Conservation (phyloP, 805 yeast genomes). For the Kodamaea kakaduensis region DNA sequence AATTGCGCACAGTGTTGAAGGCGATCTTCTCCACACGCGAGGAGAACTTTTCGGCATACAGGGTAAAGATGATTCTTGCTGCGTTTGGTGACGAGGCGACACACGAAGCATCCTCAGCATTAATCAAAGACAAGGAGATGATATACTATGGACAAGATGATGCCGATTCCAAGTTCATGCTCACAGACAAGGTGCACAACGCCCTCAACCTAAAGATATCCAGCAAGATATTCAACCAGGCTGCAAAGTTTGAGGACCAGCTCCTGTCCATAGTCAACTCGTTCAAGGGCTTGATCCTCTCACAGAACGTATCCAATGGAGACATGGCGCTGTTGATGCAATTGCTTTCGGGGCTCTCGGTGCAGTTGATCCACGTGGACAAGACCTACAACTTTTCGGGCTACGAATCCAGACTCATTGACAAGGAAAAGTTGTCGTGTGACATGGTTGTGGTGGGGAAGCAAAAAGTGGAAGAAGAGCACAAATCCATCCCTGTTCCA, state of each 20-base stretch:
- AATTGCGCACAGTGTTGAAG: constrained; percentile 41
- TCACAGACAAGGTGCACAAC: constrained; percentile 51
- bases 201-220: constrained; percentile 37
- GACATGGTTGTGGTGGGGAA: constrained; percentile 48
- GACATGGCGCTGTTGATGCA: constrained; percentile 62
- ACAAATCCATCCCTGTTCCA: constrained; percentile 44
- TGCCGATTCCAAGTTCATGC: constrained; percentile 44
- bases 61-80: constrained; percentile 46
- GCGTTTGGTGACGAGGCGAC: constrained; percentile 44
- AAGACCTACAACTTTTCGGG: constrained; percentile 50
- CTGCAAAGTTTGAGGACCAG: constrained; percentile 43
- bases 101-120: constrained; percentile 45
- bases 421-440: constrained; percentile 60
- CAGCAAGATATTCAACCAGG: constrained; percentile 38
- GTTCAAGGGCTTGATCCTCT: constrained; percentile 51
- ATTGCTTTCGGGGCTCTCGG: constrained; percentile 33
- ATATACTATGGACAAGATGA: constrained; percentile 40
- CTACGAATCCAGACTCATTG: constrained; percentile 74
- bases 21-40: constrained; percentile 57
- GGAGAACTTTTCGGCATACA: constrained; percentile 41
- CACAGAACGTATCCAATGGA: constrained; percentile 56
- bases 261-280: constrained; percentile 39
- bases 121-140: constrained; percentile 56
- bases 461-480: constrained; percentile 2
- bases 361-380: constrained; percentile 40